Evolutionary conservation across 2,329 filamentous ascomycete genomes (phyloP).

Genomic region (Cladorrhinum sp.): DNA sequence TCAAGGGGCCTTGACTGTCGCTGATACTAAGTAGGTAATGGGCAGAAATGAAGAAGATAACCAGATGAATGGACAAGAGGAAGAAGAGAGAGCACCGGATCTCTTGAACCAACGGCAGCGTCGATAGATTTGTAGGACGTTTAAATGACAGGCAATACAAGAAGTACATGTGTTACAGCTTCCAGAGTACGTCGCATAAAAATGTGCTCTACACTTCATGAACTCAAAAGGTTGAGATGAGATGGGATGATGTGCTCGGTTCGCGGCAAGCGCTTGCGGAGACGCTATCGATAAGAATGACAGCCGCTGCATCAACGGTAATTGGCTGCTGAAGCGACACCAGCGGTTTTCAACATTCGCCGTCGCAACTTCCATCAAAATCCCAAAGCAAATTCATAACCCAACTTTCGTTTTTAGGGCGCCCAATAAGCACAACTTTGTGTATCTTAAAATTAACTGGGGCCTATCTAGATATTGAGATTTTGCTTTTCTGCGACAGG

Average conservation of each 20-base stretch:
- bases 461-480: background rate
- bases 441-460: background rate
- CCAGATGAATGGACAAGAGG: too few species aligned
- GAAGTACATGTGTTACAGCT: too few species aligned
- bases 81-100: too few species aligned
- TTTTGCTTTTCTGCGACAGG: constrained; percentile 3
- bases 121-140: too few species aligned
- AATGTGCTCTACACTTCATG: too few species aligned
- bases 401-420: background rate
- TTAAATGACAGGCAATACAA: too few species aligned
- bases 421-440: background rate
- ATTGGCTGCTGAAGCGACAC: constrained; percentile 13
- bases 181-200: too few species aligned
- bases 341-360: constrained; percentile 5
- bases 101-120: too few species aligned
- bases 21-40: too few species aligned
- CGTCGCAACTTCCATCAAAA: constrained; percentile 11
- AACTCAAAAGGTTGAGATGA: too few species aligned
- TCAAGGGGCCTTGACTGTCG: too few species aligned
- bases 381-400: background rate
- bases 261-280: constrained; percentile 2
- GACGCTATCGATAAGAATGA: constrained; percentile 11
- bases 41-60: too few species aligned
- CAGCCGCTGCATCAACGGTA: background rate
- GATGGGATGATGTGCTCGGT: background rate